A percentile compares a stretch with the other conserved stretches of the same genome.
Conservation (phyloP, 495 filamentous ascomycete species). For the Saxophila tyrrhenica region DNA sequence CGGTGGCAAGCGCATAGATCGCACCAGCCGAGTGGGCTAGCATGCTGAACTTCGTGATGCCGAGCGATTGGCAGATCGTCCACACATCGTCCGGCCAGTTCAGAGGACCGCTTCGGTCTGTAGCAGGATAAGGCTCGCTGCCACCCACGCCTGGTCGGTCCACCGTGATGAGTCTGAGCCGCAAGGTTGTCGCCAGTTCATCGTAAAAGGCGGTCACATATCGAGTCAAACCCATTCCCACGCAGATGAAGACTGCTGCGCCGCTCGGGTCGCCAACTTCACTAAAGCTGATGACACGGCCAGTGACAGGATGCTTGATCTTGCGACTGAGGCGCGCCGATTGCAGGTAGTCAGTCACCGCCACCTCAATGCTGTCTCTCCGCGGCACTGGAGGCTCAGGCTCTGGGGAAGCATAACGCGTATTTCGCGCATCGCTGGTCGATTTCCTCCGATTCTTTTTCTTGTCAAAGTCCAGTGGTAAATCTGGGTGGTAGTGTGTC, state of each 20-base stretch:
- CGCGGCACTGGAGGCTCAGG: neutral
- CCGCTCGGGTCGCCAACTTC: slow-evolving; percentile 92
- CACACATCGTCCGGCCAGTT: slow-evolving; percentile 98
- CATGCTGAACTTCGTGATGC: slow-evolving; percentile 93
- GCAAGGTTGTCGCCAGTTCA: slow-evolving; percentile 80
- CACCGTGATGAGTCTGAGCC: slow-evolving; percentile 80
- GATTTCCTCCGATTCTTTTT: slow-evolving; percentile 13
- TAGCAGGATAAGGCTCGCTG: slow-evolving; percentile 58
- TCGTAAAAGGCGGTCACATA: slow-evolving; percentile 98
- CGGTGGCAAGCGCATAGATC: slow-evolving; percentile 93
- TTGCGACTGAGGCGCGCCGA: slow-evolving; percentile 77
- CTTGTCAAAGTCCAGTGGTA: slow-evolving; percentile 24
- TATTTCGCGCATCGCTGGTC: slow-evolving; percentile 14
- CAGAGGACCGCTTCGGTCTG: slow-evolving; percentile 69
- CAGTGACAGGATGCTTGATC: slow-evolving; percentile 71
- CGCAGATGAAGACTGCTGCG: slow-evolving; percentile 88
- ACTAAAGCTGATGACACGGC: slow-evolving; percentile 84
- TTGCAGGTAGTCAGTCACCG: slow-evolving; percentile 73
- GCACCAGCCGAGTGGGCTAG: slow-evolving; percentile 96
- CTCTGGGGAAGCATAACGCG: slow-evolving; percentile 1
- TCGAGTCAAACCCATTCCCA: slow-evolving; percentile 94
- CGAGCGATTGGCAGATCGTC: slow-evolving; percentile 82
- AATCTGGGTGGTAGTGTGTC: slow-evolving; percentile 19
- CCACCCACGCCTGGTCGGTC: slow-evolving; percentile 92
- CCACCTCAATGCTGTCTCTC: slow-evolving; percentile 71